phyloP scores from a whole-genome alignment of 2,329 filamentous ascomycete species.

The Fusarium sp. region DNA sequence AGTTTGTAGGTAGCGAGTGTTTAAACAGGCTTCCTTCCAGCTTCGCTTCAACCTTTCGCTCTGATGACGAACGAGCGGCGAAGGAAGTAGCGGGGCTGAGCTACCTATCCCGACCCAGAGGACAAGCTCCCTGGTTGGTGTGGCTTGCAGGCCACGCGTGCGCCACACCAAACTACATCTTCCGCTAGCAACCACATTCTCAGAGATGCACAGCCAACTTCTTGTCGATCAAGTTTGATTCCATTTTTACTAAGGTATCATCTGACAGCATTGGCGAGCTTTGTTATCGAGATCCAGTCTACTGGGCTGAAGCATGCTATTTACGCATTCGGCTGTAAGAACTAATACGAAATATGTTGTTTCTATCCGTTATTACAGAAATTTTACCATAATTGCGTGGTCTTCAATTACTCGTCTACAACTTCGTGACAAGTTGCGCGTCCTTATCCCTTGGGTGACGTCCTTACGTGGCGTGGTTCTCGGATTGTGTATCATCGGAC shows the following conservation, averaged over 20 bases:
- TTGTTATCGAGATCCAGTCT: not conserved
- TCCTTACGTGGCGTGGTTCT: constrained; percentile 25
- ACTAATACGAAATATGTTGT: not conserved
- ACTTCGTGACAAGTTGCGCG: constrained; percentile 23
- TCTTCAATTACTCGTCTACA: not conserved
- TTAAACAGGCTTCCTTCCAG: constrained; percentile 31
- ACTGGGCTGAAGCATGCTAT: not conserved
- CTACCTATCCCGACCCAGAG: constrained; percentile 2
- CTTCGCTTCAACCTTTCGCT: constrained; percentile 8
- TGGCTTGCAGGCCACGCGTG: constrained; percentile 31
- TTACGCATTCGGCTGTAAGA: not conserved
- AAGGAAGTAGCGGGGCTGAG: constrained; percentile 39
- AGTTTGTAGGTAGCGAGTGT: constrained; percentile 4
- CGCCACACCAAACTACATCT: constrained; percentile 24
- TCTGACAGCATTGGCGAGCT: not conserved
- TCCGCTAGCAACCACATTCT: not conserved
- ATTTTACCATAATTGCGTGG: not conserved
- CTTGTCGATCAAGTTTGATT: constrained; percentile 3
- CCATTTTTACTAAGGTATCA: not conserved
- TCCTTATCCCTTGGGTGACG: constrained; percentile 19
- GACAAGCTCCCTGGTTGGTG: constrained; percentile 20
- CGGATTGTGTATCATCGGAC: constrained; percentile 1
- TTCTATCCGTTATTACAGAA: too few species aligned
- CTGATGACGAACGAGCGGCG: constrained; percentile 40
- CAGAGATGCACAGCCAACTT: constrained; percentile 3